These are phyloP conservation scores for Neonectria punicea DNA, from an alignment of 2,329 filamentous ascomycete genomes.

Conservation along the genomic window DNA sequence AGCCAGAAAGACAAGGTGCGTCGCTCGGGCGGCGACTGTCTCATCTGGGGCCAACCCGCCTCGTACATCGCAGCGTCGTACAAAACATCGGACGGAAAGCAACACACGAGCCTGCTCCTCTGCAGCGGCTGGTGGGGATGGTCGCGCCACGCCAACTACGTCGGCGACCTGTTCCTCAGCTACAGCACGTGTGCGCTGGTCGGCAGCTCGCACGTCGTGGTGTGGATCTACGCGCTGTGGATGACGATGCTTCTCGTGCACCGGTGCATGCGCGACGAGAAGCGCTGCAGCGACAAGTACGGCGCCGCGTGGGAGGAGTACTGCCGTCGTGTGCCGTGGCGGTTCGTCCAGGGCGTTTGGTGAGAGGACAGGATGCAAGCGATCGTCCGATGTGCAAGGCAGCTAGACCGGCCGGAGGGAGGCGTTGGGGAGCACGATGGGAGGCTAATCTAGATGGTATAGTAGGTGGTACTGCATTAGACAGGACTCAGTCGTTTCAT, in stretches of 20 bases:
- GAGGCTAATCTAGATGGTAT: neutral
- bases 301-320: slow-evolving; percentile 57
- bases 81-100: slow-evolving; percentile 53
- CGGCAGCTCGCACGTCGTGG: slow-evolving; percentile 50
- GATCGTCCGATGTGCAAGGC: neutral
- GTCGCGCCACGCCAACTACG: slow-evolving; percentile 45
- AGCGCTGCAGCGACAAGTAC: slow-evolving; percentile 56
- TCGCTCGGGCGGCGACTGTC: slow-evolving; percentile 51
- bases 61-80: slow-evolving; percentile 52
- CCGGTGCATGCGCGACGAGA: slow-evolving; percentile 57
- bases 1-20: slow-evolving; percentile 56
- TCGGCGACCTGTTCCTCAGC: slow-evolving; percentile 42
- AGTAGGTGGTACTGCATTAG: neutral
- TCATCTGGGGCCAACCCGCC: slow-evolving; percentile 56
- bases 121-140: slow-evolving; percentile 46
- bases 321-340: slow-evolving; percentile 53
- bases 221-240: slow-evolving; percentile 58
- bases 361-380: slow-evolving; percentile 13
- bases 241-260: slow-evolving; percentile 57
- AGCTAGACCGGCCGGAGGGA: neutral
- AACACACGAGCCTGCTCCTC: slow-evolving; percentile 47
- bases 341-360: slow-evolving; percentile 50
- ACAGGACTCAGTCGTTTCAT: neutral
- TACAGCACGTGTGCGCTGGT: slow-evolving; percentile 56
- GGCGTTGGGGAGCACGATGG: neutral